These are phyloP conservation scores for Erigeron philadelphicus DNA, from an alignment of 140 eudicot genomes.

Conservation along the genomic window DNA sequence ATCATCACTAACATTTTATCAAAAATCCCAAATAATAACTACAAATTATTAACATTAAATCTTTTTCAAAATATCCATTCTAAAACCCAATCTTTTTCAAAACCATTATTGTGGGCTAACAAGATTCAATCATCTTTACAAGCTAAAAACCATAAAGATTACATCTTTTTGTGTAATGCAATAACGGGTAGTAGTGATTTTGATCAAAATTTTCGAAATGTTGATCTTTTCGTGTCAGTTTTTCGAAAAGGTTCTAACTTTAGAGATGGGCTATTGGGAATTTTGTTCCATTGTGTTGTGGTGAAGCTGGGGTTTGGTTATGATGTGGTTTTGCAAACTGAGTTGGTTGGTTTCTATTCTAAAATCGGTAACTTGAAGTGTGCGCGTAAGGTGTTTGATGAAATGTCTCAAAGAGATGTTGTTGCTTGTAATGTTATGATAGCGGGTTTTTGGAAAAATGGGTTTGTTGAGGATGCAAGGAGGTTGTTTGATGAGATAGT, in stretches of 20 bases:
- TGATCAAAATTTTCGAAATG: constrained; percentile 1
- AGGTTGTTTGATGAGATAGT: constrained; percentile 40
- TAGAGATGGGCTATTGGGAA: constrained; percentile 28
- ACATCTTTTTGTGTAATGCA: constrained; percentile 19
- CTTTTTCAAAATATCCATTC: constrained; percentile 43
- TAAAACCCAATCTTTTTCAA: constrained; percentile 29
- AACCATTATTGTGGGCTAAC: constrained; percentile 25
- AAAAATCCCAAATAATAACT: constrained; percentile 21
- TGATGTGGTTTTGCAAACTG: constrained; percentile 48
- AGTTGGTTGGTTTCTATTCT: constrained; percentile 45
- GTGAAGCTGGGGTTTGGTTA: constrained; percentile 30
- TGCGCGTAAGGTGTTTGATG: constrained; percentile 42
- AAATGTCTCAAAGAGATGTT: constrained; percentile 41
- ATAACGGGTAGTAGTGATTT: constrained; percentile 11
- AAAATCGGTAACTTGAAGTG: constrained; percentile 35
- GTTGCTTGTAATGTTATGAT: constrained; percentile 50
- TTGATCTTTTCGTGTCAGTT: constrained; percentile 21
- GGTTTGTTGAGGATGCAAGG: constrained; percentile 38
- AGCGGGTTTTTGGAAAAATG: constrained; percentile 38
- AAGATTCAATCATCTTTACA: constrained; percentile 26
- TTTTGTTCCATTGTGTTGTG: constrained; percentile 29
- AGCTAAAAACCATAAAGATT: constrained; percentile 17
- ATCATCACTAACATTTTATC: constrained; percentile 19
- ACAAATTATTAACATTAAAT: constrained; percentile 26
- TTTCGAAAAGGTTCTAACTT: constrained; percentile 23